Percentiles rank a stretch among this genome's conserved stretches.
Conservation (phyloP, 352 stramenopile species). For the Detonula confervacea region DNA sequence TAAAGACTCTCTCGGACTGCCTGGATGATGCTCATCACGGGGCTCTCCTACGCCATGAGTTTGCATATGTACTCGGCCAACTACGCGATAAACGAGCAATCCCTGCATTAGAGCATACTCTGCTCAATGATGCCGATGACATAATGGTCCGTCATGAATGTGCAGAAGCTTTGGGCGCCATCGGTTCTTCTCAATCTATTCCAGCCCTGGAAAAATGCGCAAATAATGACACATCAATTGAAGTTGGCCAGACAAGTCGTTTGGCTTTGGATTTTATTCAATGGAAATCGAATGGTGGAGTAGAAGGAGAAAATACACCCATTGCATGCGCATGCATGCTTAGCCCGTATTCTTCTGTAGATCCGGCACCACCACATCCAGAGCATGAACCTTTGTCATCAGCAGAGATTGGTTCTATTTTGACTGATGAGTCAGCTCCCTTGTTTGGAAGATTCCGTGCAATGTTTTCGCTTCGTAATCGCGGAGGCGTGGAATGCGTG, state of each 20-base stretch:
- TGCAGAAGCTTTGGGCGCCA: slow-evolving; percentile 96
- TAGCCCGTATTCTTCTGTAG: slow-evolving; percentile 91
- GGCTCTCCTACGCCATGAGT: slow-evolving; percentile 82
- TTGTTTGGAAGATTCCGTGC: slow-evolving; percentile 95
- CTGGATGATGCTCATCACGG: slow-evolving; percentile 64
- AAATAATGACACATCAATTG: slow-evolving; percentile 79
- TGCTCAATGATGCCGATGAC: slow-evolving; percentile 71
- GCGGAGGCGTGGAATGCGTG: slow-evolving; percentile 89
- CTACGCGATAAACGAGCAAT: slow-evolving; percentile 67
- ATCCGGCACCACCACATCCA: slow-evolving; percentile 92
- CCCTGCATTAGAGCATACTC: slow-evolving; percentile 62
- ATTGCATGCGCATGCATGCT: slow-evolving; percentile 86
- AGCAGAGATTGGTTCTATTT: slow-evolving; percentile 87
- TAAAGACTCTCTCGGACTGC: slow-evolving; percentile 60
- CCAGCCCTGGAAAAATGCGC: slow-evolving; percentile 89
- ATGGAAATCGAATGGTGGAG: slow-evolving; percentile 88
- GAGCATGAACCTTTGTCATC: slow-evolving; percentile 81
- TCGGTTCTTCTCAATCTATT: slow-evolving; percentile 89
- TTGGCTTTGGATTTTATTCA: slow-evolving; percentile 92
- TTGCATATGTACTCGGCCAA: slow-evolving; percentile 85
- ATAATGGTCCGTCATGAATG: slow-evolving; percentile 88
- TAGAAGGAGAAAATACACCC: slow-evolving; percentile 43
- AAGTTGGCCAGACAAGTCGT: slow-evolving; percentile 95
- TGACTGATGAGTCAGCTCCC: slow-evolving; percentile 88
- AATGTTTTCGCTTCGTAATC: slow-evolving; percentile 98